These are phyloP conservation scores for Botrytis byssoidea DNA, from an alignment of 2,329 filamentous ascomycete species.

Conservation along the genomic window DNA sequence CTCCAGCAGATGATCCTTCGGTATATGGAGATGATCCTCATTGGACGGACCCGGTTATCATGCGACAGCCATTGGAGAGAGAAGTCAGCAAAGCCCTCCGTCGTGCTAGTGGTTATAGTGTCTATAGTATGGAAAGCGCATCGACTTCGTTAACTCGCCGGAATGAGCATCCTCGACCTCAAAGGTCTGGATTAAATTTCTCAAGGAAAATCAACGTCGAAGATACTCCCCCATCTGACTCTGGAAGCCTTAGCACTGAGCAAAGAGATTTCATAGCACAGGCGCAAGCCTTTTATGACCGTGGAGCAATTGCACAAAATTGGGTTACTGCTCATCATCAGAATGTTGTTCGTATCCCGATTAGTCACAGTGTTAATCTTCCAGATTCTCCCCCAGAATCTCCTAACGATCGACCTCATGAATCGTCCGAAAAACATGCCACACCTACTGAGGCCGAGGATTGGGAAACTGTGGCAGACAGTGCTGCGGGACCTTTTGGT, in stretches of 20 bases:
- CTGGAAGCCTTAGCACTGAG: conserved; percentile 18
- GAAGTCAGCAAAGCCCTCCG: conserved; percentile 37
- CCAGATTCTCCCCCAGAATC: conserved; percentile 29
- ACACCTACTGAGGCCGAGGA: conserved; percentile 30
- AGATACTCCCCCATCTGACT: conserved; percentile 19
- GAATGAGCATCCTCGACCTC: conserved; percentile 18
- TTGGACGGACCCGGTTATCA: conserved; percentile 8
- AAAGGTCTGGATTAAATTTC: conserved; percentile 22
- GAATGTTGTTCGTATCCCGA: conserved; percentile 31
- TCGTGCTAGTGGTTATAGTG: conserved; percentile 33
- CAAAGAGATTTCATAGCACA: conserved; percentile 17
- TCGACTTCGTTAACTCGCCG: conserved; percentile 26
- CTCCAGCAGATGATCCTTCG: conserved; percentile 22
- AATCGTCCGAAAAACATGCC: background rate
- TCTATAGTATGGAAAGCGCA: conserved; percentile 31
- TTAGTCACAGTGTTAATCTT: conserved; percentile 26
- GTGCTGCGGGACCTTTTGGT: conserved; percentile 20
- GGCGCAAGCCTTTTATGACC: conserved; percentile 31
- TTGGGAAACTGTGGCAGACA: conserved; percentile 39
- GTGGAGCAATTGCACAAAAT: conserved; percentile 28
- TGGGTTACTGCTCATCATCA: conserved; percentile 27
- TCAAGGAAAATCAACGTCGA: conserved; percentile 25
- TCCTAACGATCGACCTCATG: conserved; percentile 11
- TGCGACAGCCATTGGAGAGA: conserved; percentile 31
- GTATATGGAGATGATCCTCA: conserved; percentile 19